These are phyloP conservation scores for Monoraphidium neglectum DNA, from an alignment of 139 green algal genomes.

Conservation along the genomic window DNA sequence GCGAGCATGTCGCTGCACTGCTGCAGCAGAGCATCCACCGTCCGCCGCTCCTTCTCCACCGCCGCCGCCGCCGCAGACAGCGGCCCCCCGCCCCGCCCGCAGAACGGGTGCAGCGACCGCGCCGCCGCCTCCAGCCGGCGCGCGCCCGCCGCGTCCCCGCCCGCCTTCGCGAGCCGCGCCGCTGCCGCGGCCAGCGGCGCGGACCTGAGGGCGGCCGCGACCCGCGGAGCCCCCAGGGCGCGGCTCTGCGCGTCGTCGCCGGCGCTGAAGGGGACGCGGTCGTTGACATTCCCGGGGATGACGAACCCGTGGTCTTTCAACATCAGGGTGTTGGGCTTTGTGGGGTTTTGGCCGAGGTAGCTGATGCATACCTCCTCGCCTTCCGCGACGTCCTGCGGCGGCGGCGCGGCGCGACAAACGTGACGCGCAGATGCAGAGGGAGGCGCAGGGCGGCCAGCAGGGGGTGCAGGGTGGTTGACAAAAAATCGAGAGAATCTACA, in stretches of 20 bases:
- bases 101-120: slow-evolving; percentile 35
- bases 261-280: slow-evolving; percentile 34
- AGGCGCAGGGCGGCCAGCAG: too few relatives aligned
- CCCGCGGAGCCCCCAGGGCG: background rate
- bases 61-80: background rate
- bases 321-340: slow-evolving; percentile 34
- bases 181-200: background rate
- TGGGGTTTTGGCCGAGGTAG: slow-evolving; percentile 36
- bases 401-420: too few relatives aligned
- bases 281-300: slow-evolving; percentile 37
- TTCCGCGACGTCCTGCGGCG: slow-evolving; percentile 27
- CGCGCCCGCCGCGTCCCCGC: background rate
- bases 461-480: too few relatives aligned
- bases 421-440: too few relatives aligned
- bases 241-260: slow-evolving; percentile 2
- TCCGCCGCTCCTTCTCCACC: slow-evolving; percentile 9
- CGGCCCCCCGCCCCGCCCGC: background rate
- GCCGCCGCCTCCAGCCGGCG: slow-evolving; percentile 12
- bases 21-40: slow-evolving; percentile 3
- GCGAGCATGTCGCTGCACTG: slow-evolving; percentile 23
- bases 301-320: slow-evolving; percentile 56
- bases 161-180: background rate
- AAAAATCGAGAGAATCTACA: too few relatives aligned
- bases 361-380: slow-evolving; percentile 44
- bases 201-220: background rate